A percentile compares a stretch with the other conserved stretches of the same genome.
phyloP scores from a whole-genome alignment of 2,329 filamentous ascomycete genomes.

The Aaosphaeria pasadenensis region DNA sequence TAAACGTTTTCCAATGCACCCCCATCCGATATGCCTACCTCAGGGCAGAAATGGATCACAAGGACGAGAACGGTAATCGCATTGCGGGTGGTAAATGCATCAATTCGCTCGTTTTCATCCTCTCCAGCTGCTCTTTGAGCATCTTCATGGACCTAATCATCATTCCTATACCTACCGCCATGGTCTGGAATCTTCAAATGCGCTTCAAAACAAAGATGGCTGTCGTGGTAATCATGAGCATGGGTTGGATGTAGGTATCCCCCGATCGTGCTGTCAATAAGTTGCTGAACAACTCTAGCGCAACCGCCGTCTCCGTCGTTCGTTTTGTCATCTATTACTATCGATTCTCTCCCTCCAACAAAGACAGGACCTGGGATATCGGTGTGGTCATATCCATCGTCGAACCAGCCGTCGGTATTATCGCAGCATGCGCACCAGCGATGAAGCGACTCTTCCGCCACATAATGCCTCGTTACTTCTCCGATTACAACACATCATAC shows the following conservation, averaged over 20 bases:
- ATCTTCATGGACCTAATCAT: constrained; percentile 40
- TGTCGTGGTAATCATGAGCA: constrained; percentile 29
- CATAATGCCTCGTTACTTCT: constrained; percentile 29
- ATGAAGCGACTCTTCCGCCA: constrained; percentile 46
- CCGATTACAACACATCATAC: constrained; percentile 7
- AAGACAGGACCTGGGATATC: constrained; percentile 34
- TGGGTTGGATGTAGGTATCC: constrained; percentile 32
- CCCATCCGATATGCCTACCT: constrained; percentile 29
- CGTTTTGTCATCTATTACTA: constrained; percentile 42
- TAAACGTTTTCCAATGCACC: constrained; percentile 34
- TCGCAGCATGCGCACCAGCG: constrained; percentile 54
- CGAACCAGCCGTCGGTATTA: constrained; percentile 47
- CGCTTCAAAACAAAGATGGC: constrained; percentile 33
- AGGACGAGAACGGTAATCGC: constrained; percentile 20
- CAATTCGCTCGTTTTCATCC: constrained; percentile 30
- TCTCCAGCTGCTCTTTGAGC: constrained; percentile 30
- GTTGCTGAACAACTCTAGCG: constrained; percentile 10
- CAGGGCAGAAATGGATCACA: constrained; percentile 26
- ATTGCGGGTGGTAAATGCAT: constrained; percentile 32
- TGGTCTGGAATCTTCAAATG: constrained; percentile 46
- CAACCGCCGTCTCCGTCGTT: constrained; percentile 31
- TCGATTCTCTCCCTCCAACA: constrained; percentile 32
- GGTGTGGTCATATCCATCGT: constrained; percentile 36
- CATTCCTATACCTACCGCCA: constrained; percentile 41
- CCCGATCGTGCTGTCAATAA: neutral